Evolutionary conservation across 2,329 filamentous ascomycete genomes (phyloP).

Genomic region (Sporothrix luriei): DNA sequence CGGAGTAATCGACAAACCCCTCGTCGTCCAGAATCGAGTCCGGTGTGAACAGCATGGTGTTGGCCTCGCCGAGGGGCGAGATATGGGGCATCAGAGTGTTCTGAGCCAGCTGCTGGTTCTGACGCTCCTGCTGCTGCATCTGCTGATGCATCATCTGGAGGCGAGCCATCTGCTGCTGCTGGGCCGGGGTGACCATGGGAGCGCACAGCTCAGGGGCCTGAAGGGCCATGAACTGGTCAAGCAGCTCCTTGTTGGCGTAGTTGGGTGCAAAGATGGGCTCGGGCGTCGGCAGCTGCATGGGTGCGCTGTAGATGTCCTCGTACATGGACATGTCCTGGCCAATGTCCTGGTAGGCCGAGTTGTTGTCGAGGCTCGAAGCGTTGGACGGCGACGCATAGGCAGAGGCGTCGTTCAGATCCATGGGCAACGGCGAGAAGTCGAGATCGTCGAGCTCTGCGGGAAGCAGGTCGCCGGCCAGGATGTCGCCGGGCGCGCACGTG

Average conservation of each 20-base stretch:
- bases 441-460: conserved; percentile 49
- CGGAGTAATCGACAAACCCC: conserved; percentile 59
- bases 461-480: conserved; percentile 38
- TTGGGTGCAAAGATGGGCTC: conserved; percentile 25
- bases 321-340: conserved; percentile 63
- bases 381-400: conserved; percentile 55
- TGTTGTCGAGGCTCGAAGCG: conserved; percentile 49
- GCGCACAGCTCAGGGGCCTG: conserved; percentile 46
- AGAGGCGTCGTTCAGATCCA: conserved; percentile 52
- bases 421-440: conserved; percentile 40
- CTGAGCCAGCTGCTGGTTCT: conserved; percentile 15
- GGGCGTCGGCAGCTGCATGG: conserved; percentile 59
- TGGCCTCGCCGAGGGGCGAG: conserved; percentile 68
- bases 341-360: conserved; percentile 62
- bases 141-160: conserved; percentile 32
- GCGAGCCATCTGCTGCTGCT: conserved; percentile 33
- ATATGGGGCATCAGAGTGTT: conserved; percentile 45
- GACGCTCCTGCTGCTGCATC: conserved; percentile 32
- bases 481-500: conserved; percentile 37
- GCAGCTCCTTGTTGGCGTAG: conserved; percentile 49
- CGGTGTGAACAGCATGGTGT: conserved; percentile 70
- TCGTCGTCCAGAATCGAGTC: conserved; percentile 66
- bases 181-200: conserved; percentile 37
- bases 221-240: conserved; percentile 49
- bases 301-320: conserved; percentile 64